Percentiles rank a stretch among this genome's conserved stretches.
Evolutionary conservation across 129 eudicot species (phyloP).

Genomic region (Escallonia herrerae): DNA sequence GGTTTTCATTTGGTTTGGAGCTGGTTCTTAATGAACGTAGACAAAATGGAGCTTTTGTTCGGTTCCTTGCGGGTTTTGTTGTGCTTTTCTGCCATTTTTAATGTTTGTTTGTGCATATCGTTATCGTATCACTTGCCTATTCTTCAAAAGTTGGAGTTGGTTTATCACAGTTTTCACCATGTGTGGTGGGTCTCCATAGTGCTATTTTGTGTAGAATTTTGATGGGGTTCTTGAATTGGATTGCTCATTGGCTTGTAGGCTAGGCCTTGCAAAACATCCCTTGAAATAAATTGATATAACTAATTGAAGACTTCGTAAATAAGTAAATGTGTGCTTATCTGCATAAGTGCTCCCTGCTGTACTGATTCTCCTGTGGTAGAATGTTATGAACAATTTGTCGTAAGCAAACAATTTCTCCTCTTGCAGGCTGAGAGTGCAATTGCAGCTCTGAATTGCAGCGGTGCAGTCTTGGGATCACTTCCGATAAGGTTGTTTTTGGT

Average conservation of each 20-base stretch:
- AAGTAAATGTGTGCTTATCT: not conserved
- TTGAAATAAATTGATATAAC: not conserved
- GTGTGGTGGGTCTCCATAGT: not conserved
- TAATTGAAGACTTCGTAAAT: not conserved
- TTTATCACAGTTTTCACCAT: no score
- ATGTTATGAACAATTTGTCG: not conserved
- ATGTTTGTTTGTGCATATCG: no score
- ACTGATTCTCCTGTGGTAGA: not conserved
- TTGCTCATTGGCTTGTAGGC: not conserved
- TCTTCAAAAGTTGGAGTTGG: no score
- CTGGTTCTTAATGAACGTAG: no score
- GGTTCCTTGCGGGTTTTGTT: no score
- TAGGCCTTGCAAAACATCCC: not conserved
- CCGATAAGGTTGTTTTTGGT: conserved; percentile 24
- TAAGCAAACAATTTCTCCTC: not conserved
- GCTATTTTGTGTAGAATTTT: not conserved
- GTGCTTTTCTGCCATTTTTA: no score
- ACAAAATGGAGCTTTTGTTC: no score
- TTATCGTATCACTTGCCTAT: no score
- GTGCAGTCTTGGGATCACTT: conserved; percentile 23
- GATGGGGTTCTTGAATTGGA: not conserved
- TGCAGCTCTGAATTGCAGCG: conserved; percentile 31
- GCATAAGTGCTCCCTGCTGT: not conserved
- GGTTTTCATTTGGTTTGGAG: no score
- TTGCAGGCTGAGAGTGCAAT: conserved; percentile 40